These are phyloP conservation scores for Aureobasidium sp. DNA, from an alignment of 2,329 filamentous ascomycete genomes.

Conservation along the genomic window DNA sequence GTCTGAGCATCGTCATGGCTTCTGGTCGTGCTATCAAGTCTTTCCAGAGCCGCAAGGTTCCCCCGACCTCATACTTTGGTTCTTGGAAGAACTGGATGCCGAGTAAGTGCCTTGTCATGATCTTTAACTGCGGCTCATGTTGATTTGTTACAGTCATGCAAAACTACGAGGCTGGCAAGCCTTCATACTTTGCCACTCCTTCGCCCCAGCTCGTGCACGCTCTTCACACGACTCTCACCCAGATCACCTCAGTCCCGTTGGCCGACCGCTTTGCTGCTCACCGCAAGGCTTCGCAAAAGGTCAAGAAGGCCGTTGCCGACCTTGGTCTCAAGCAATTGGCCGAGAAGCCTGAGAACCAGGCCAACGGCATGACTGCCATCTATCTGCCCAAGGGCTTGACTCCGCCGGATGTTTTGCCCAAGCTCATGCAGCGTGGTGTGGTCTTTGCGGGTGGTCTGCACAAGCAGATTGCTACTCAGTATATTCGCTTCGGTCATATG, in stretches of 20 bases:
- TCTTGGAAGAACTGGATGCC: constrained; percentile 97
- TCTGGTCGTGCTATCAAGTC: constrained; percentile 78
- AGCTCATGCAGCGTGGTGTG: constrained; percentile 76
- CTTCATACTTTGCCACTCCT: constrained; percentile 95
- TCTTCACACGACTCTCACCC: constrained; percentile 77
- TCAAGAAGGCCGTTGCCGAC: constrained; percentile 75
- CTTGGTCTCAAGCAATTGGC: constrained; percentile 86
- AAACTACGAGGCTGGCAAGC: constrained; percentile 97
- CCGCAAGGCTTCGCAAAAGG: constrained; percentile 67
- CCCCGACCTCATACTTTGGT: constrained; percentile 84
- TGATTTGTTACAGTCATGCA: constrained; percentile 65
- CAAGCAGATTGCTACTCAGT: constrained; percentile 88
- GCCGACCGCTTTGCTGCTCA: constrained; percentile 78
- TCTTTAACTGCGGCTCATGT: background rate
- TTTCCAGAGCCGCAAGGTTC: constrained; percentile 73
- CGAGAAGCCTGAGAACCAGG: constrained; percentile 78
- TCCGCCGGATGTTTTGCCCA: constrained; percentile 76
- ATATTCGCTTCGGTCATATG: constrained; percentile 97
- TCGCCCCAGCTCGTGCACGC: constrained; percentile 91
- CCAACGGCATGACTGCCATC: constrained; percentile 96
- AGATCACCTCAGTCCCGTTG: constrained; percentile 76
- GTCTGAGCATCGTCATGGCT: constrained; percentile 88
- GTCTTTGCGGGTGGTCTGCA: constrained; percentile 94
- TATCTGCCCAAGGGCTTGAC: constrained; percentile 82
- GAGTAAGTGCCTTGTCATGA: constrained; percentile 48